A percentile compares a stretch with the other conserved stretches of the same genome.
These are phyloP conservation scores for Neonectria ditissima DNA, from an alignment of 2,329 filamentous ascomycete species.

Conservation along the genomic window DNA sequence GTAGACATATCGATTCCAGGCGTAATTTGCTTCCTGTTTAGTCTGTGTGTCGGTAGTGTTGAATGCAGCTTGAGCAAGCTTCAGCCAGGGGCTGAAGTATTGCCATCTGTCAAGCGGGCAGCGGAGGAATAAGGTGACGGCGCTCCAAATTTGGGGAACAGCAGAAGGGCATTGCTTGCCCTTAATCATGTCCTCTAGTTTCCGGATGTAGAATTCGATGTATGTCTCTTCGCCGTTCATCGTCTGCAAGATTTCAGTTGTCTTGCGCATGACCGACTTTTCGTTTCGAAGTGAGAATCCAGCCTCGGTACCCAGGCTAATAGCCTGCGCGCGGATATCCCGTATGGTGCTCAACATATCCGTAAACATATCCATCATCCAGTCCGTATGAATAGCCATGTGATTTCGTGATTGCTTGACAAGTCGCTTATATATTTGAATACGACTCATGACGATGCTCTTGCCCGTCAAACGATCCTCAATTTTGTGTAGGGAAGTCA, in stretches of 20 bases:
- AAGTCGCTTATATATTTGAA: conserved; percentile 83
- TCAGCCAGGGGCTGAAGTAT: conserved; percentile 79
- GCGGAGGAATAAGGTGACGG: conserved; percentile 82
- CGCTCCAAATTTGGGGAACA: conserved; percentile 91
- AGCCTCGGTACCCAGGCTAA: conserved; percentile 78
- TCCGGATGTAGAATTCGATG: conserved; percentile 74
- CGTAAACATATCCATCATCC: conserved; percentile 85
- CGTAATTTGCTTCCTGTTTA: conserved; percentile 81
- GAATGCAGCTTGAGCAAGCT: conserved; percentile 84
- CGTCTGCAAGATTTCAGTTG: conserved; percentile 72
- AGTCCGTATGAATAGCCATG: conserved; percentile 80
- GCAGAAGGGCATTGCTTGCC: conserved; percentile 62
- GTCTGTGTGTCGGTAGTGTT: conserved; percentile 79
- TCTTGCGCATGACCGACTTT: conserved; percentile 72
- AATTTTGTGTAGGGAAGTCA: conserved; percentile 78
- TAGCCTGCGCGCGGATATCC: conserved; percentile 80
- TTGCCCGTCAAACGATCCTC: conserved; percentile 82
- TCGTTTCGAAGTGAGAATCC: conserved; percentile 78
- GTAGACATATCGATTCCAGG: conserved; percentile 88
- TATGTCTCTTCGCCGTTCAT: conserved; percentile 68
- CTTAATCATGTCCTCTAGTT: conserved; percentile 76
- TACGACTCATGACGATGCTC: conserved; percentile 80
- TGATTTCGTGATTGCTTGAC: conserved; percentile 75
- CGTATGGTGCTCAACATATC: conserved; percentile 83
- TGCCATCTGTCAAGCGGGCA: conserved; percentile 76